These are phyloP conservation scores for Colletotrichum sp. DNA, from an alignment of 2,329 filamentous ascomycete species.

Conservation along the genomic window DNA sequence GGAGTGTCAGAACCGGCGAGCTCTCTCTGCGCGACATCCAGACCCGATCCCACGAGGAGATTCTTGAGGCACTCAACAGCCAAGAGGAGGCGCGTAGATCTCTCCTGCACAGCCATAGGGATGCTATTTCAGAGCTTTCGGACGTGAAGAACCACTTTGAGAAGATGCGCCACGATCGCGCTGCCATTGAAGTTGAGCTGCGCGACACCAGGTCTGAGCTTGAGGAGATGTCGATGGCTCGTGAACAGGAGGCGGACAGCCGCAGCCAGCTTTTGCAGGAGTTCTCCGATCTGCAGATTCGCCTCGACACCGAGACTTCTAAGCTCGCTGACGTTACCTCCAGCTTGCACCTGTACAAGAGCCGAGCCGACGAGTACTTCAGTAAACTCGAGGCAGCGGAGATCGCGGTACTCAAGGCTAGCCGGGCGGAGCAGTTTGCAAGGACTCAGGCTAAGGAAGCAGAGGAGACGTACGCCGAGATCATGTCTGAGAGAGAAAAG, in stretches of 20 bases:
- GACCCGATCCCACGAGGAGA: conserved; percentile 90
- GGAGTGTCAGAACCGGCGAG: conserved; percentile 84
- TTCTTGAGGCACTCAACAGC: conserved; percentile 89
- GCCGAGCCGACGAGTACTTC: conserved; percentile 93
- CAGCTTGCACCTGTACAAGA: conserved; percentile 88
- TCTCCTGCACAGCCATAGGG: conserved; percentile 83
- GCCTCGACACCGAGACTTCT: conserved; percentile 86
- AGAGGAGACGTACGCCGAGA: conserved; percentile 86
- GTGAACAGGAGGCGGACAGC: conserved; percentile 87
- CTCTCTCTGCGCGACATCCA: conserved; percentile 90
- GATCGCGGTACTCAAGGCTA: conserved; percentile 91
- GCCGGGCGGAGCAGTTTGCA: conserved; percentile 90
- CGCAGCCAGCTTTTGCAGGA: conserved; percentile 89
- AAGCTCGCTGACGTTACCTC: conserved; percentile 84
- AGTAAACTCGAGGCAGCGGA: conserved; percentile 96
- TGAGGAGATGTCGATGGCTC: conserved; percentile 76
- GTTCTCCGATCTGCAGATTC: conserved; percentile 91
- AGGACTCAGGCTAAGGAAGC: conserved; percentile 88
- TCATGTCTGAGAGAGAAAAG: conserved; percentile 91
- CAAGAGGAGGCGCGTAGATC: conserved; percentile 89
- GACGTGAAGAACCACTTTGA: conserved; percentile 90
- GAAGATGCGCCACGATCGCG: conserved; percentile 81
- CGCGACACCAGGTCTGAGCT: conserved; percentile 85
- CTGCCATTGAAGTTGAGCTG: conserved; percentile 82
- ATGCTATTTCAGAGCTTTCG: conserved; percentile 81